phyloP scores from a whole-genome alignment of 805 yeast genomes.

The Lipomyces starkeyi region DNA sequence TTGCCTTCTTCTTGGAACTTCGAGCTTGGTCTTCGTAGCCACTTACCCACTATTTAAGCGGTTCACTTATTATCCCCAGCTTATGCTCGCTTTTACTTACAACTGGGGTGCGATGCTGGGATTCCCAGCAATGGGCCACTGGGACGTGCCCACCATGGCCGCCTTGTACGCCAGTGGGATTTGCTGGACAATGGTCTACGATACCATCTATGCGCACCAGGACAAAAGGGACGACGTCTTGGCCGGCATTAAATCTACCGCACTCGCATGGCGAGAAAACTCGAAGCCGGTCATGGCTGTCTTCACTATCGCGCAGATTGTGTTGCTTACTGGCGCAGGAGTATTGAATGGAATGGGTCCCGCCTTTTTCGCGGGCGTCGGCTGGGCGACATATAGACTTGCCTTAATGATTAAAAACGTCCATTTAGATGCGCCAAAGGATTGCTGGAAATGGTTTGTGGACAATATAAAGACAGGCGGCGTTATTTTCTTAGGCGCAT shows the following conservation, averaged over 20 bases:
- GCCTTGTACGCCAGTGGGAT: slow-evolving; percentile 79
- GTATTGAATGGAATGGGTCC: slow-evolving; percentile 82
- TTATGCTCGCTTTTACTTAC: slow-evolving; percentile 77
- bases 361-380: slow-evolving; percentile 70
- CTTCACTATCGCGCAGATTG: slow-evolving; percentile 70
- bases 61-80: slow-evolving; percentile 95
- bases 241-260: slow-evolving; percentile 95
- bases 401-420: slow-evolving; percentile 72
- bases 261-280: slow-evolving; percentile 88
- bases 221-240: slow-evolving; percentile 85
- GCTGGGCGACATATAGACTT: slow-evolving; percentile 71
- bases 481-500: slow-evolving; percentile 46
- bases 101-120: slow-evolving; percentile 96
- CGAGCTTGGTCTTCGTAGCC: slow-evolving; percentile 77
- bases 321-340: slow-evolving; percentile 70
- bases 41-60: slow-evolving; percentile 93
- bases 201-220: slow-evolving; percentile 96
- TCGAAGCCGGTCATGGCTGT: slow-evolving; percentile 73
- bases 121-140: slow-evolving; percentile 92
- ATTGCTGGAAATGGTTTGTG: slow-evolving; percentile 83
- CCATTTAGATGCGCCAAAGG: slow-evolving; percentile 74
- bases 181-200: slow-evolving; percentile 95
- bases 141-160: slow-evolving; percentile 70
- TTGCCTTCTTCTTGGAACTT: slow-evolving; percentile 82
- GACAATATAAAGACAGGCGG: slow-evolving; percentile 72